Conservation (phyloP, 1,139 yeast species). For the Debaryomyces sp. region DNA sequence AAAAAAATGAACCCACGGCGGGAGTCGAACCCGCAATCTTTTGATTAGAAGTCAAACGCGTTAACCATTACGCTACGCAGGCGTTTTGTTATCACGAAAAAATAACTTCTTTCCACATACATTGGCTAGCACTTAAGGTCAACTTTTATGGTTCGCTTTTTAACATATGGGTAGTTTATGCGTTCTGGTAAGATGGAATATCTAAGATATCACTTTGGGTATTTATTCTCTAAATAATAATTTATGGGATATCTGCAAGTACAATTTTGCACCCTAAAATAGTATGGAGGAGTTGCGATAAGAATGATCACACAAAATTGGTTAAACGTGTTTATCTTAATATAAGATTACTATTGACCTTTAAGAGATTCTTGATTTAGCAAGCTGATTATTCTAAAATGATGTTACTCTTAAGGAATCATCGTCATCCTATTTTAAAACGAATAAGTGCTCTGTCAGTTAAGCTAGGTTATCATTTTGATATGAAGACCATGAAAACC, state of each 20-base stretch:
- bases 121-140: too few relatives aligned
- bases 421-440: background rate
- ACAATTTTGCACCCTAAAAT: slow-evolving; percentile 4
- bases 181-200: too few relatives aligned
- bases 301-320: slow-evolving; percentile 4
- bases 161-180: too few relatives aligned
- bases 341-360: background rate
- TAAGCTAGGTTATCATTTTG: background rate
- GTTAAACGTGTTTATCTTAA: background rate
- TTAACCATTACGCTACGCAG: slow-evolving; percentile 54
- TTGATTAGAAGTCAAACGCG: slow-evolving; percentile 53
- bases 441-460: background rate
- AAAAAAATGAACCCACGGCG: slow-evolving; percentile 41
- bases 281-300: background rate
- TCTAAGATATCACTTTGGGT: too few relatives aligned
- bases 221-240: background rate
- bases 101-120: background rate
- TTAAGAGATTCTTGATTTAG: background rate
- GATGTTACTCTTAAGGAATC: background rate
- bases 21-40: slow-evolving; percentile 54
- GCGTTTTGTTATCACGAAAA: slow-evolving; percentile 18
- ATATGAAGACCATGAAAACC: background rate
- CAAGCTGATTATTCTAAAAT: background rate
- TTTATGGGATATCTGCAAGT: background rate
- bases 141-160: background rate